Percentiles rank a stretch among this genome's conserved stretches.
Evolutionary conservation across 108 stramenopile species (phyloP).

Genomic region (Hondaea fermentalgiana): DNA sequence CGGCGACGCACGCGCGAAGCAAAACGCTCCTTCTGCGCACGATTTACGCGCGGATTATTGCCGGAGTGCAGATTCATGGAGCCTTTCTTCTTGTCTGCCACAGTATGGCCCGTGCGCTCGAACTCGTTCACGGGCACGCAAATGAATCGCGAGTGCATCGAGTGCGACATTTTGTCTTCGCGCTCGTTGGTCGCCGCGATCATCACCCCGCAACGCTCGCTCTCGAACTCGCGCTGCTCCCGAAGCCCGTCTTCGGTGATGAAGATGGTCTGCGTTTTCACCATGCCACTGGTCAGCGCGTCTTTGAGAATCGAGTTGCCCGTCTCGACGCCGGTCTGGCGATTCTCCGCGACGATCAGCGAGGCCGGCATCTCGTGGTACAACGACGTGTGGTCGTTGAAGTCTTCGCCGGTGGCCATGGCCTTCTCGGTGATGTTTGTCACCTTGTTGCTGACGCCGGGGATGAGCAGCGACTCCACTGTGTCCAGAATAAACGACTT

Average conservation of each 20-base stretch:
- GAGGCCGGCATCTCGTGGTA: background rate
- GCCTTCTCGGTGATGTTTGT: background rate
- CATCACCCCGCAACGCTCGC: background rate
- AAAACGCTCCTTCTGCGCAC: background rate
- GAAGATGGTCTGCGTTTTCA: background rate
- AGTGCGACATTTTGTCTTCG: background rate
- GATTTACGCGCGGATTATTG: background rate
- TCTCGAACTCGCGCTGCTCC: too few relatives aligned
- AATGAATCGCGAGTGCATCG: background rate
- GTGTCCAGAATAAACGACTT: background rate
- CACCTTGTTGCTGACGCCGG: background rate
- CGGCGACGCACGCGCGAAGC: background rate
- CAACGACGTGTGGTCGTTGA: background rate
- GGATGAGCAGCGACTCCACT: background rate
- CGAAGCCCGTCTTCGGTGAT: background rate
- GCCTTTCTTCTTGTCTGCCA: background rate
- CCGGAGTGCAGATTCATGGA: too few relatives aligned
- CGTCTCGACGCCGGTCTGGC: background rate
- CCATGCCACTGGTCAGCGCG: background rate
- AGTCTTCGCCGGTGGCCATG: background rate
- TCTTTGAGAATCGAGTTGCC: background rate
- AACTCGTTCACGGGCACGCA: background rate
- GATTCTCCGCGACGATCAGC: background rate
- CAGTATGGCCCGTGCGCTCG: background rate
- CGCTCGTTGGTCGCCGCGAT: background rate